Conservation (phyloP, 768 basidiomycete species). For the Lactifluus pinguis region DNA sequence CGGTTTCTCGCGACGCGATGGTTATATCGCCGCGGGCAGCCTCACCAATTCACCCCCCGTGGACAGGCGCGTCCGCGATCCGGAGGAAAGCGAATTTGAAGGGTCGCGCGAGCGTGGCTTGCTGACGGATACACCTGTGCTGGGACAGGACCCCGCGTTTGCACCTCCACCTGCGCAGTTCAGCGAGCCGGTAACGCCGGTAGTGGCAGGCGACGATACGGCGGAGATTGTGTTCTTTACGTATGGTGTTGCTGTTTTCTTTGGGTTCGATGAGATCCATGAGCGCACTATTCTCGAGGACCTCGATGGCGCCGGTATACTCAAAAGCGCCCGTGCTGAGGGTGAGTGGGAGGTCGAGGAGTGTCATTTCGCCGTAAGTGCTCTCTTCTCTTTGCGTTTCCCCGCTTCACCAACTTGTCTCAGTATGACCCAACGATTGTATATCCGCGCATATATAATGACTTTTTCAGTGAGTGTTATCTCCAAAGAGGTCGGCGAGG, state of each 20-base stretch:
- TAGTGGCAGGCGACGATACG: constrained; percentile 37
- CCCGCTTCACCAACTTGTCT: not conserved
- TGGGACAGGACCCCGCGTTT: not conserved
- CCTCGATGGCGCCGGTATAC: constrained; percentile 57
- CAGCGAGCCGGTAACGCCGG: constrained; percentile 2
- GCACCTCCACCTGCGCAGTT: not conserved
- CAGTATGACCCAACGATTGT: constrained; percentile 78
- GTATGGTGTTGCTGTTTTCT: constrained; percentile 90
- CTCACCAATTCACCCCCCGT: constrained; percentile 18
- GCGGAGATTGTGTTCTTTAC: constrained; percentile 75
- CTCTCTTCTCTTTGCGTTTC: not conserved
- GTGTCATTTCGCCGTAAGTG: constrained; percentile 75
- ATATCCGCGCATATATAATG: constrained; percentile 90
- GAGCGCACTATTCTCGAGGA: constrained; percentile 84
- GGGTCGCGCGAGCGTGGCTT: constrained; percentile 8
- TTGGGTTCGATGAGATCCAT: constrained; percentile 71
- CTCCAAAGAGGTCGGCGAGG: not conserved
- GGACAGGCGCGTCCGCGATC: constrained; percentile 5
- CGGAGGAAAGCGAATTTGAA: constrained; percentile 5
- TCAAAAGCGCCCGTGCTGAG: constrained; percentile 52
- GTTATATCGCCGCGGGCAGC: constrained; percentile 45
- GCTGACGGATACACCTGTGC: not conserved
- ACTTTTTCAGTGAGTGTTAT: constrained; percentile 75
- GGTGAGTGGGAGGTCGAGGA: constrained; percentile 88
- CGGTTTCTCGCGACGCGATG: constrained; percentile 27